Base-by-base conservation (phyloP, 257 asterid species). In the Penstemon newberryi region DNA sequence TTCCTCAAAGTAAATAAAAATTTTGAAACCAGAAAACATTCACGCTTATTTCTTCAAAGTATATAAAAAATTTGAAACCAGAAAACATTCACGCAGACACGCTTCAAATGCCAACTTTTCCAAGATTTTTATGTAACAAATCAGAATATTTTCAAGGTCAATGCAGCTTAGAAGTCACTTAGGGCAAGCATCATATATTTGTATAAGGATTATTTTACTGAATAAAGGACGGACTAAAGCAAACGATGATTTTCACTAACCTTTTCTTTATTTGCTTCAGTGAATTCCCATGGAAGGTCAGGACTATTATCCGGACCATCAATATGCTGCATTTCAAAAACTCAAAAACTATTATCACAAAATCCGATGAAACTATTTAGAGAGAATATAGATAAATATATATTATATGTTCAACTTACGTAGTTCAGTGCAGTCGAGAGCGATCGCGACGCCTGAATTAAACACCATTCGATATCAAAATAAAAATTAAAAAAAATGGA, bases 391-490 rank as follows among this genome's bases (percentile, higher is more conserved):
- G 19, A 39, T 2, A 10, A 36, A 18, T 68, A 55, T 33, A 25
- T 25, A 25, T 25, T 25, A 25, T 25, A 2, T 25, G 39, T 8
- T 11, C 36, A 71, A 71, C 97, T 86, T 65, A 90, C 98, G 68
- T 88, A 93, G 78, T 93, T 93, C 68, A 90, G 78, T 57, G 98
- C 96, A 57, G 96, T 86, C 57, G 97, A 90, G 53, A 92, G 80
- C 4, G 94, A 85, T 75, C 95, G 84, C 49, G 91, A 79, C n/a
- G 81, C 85, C 97, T 90, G 85, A 76, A 70, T 7, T 9, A 67
- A 41, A 65, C 77, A 47, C 63, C 67, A 56, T 52, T 54, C 8
- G 12, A 6, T 33, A 58, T 41, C 36, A 59, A 58, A 70, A 51
- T 18, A 15, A 7, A 8, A 11, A 18, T 7, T 11, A 58, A 44